phyloP scores from a whole-genome alignment of 1,284 basidiomycete species.

The Naganishia sp. region DNA sequence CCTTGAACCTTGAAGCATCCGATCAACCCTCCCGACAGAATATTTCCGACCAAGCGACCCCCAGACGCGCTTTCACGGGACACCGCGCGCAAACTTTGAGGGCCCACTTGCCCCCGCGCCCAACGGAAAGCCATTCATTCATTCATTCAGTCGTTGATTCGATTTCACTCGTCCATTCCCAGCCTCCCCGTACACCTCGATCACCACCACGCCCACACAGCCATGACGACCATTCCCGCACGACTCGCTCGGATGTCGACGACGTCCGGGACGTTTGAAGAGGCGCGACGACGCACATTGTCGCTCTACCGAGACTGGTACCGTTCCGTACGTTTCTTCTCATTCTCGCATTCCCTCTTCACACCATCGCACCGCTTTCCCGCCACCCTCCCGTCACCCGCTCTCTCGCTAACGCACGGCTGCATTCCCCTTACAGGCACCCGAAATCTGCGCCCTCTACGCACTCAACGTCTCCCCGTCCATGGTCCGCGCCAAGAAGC shows the following conservation, averaged over 20 bases:
- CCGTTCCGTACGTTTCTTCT: slow-evolving; percentile 66
- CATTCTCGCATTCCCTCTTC: slow-evolving; percentile 14
- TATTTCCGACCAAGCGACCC: background rate
- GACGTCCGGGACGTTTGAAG: slow-evolving; percentile 63
- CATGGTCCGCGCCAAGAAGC: slow-evolving; percentile 78
- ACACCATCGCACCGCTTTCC: slow-evolving; percentile 3
- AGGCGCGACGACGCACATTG: slow-evolving; percentile 71
- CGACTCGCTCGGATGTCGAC: slow-evolving; percentile 75
- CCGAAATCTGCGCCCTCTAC: slow-evolving; percentile 83
- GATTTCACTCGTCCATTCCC: background rate
- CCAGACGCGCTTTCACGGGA: slow-evolving; percentile 1
- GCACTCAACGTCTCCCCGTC: slow-evolving; percentile 78
- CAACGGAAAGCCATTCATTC: slow-evolving; percentile 15
- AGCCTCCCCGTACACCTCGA: background rate
- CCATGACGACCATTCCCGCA: slow-evolving; percentile 85
- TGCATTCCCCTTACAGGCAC: slow-evolving; percentile 63
- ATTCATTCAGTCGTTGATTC: background rate
- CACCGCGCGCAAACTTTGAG: no score
- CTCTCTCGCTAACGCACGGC: background rate
- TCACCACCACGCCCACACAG: background rate
- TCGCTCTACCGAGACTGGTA: slow-evolving; percentile 91
- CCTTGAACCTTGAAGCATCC: no score
- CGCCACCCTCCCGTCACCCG: background rate
- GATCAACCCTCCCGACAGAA: background rate
- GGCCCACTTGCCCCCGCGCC: background rate